A percentile compares a stretch with the other conserved stretches of the same genome.
Conservation (phyloP, 306 rosid species). For the Prunus dulcis region DNA sequence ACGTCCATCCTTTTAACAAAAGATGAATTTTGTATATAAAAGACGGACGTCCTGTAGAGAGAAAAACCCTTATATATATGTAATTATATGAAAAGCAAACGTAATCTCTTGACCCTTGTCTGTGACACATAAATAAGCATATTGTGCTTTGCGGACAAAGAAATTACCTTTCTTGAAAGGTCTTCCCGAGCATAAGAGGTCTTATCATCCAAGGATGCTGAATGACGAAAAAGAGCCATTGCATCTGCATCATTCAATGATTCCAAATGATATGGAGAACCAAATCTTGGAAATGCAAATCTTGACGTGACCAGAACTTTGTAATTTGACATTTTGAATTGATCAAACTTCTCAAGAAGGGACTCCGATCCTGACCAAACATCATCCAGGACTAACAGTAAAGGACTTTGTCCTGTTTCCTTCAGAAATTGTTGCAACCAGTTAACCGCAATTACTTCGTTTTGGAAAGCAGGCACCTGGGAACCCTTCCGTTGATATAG, state of each 20-base stretch:
- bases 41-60: too few species aligned
- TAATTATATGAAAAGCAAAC: background rate
- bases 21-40: too few species aligned
- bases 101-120: background rate
- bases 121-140: background rate
- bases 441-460: constrained; percentile 26
- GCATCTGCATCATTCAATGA: constrained; percentile 40
- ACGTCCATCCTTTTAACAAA: too few species aligned
- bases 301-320: constrained; percentile 27
- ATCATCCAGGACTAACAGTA: constrained; percentile 20
- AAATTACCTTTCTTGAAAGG: constrained; percentile 42
- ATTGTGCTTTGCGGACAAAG: constrained; percentile 9
- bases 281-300: constrained; percentile 28
- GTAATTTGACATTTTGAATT: constrained; percentile 26
- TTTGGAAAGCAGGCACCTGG: constrained; percentile 26
- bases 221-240: constrained; percentile 28
- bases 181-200: constrained; percentile 22
- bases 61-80: too few species aligned
- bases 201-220: constrained; percentile 31
- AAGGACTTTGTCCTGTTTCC: background rate
- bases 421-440: constrained; percentile 3
- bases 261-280: constrained; percentile 25
- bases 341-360: constrained; percentile 30
- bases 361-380: constrained; percentile 22
- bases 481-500: constrained; percentile 31